Evolutionary conservation across 352 stramenopile genomes (phyloP).

Genomic region (Phytophthora litchii): DNA sequence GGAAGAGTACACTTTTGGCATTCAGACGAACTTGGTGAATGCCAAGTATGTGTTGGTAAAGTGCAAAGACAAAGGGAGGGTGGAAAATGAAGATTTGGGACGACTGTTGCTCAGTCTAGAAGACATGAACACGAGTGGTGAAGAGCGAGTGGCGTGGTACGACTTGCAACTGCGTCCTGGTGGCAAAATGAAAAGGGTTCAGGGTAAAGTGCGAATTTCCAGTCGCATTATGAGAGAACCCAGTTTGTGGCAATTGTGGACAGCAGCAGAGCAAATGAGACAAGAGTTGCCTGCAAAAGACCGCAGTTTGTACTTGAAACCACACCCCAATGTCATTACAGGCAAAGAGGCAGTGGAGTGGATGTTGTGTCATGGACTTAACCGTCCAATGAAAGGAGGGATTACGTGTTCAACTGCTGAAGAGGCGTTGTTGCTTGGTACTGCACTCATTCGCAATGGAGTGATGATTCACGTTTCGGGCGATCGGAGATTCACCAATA

Average conservation of each 20-base stretch:
- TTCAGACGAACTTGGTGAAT: slow-evolving; percentile 69
- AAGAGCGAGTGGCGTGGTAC: slow-evolving; percentile 87
- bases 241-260: slow-evolving; percentile 85
- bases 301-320: slow-evolving; percentile 86
- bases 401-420: slow-evolving; percentile 86
- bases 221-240: slow-evolving; percentile 87
- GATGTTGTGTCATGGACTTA: slow-evolving; percentile 87
- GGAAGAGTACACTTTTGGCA: slow-evolving; percentile 90
- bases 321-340: slow-evolving; percentile 77
- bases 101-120: slow-evolving; percentile 81
- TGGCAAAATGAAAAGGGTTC: slow-evolving; percentile 87
- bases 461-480: slow-evolving; percentile 80
- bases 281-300: slow-evolving; percentile 71
- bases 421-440: slow-evolving; percentile 80
- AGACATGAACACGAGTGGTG: slow-evolving; percentile 82
- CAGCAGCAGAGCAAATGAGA: slow-evolving; percentile 84
- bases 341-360: slow-evolving; percentile 83
- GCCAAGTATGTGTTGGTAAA: slow-evolving; percentile 88
- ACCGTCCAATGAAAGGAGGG: slow-evolving; percentile 84
- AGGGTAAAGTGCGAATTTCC: slow-evolving; percentile 83
- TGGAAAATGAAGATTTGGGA: slow-evolving; percentile 83
- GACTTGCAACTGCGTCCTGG: slow-evolving; percentile 80
- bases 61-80: slow-evolving; percentile 88
- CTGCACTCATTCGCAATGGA: slow-evolving; percentile 66
- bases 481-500: slow-evolving; percentile 77